Conservation (phyloP, 2,329 filamentous ascomycete genomes). For the Ceratocystis alfenasii region DNA sequence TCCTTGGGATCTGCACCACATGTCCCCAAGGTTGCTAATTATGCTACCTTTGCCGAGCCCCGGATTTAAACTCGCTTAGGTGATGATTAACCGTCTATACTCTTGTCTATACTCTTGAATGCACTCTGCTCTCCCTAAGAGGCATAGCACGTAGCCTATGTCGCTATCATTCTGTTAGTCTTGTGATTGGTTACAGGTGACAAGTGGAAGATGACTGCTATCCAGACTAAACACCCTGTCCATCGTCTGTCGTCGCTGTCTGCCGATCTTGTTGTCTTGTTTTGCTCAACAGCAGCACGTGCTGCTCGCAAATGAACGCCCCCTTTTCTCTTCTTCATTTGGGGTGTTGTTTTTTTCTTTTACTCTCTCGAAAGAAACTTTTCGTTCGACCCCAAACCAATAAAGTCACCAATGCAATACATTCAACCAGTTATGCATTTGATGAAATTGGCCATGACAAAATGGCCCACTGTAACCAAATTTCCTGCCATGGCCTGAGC, state of each 20-base stretch:
- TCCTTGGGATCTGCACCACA: background rate
- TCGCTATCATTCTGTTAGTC: background rate
- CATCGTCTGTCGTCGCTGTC: background rate
- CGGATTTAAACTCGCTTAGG: background rate
- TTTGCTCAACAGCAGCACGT: no score
- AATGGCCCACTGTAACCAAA: constrained; percentile 5
- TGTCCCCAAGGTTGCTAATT: background rate
- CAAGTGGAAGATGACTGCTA: background rate
- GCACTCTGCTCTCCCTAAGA: background rate
- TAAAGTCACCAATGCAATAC: background rate
- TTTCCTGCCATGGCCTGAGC: background rate
- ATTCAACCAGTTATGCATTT: constrained; percentile 1
- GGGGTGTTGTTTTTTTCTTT: background rate
- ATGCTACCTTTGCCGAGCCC: background rate
- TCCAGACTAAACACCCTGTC: background rate
- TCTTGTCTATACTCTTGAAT: background rate
- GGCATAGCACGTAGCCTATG: background rate
- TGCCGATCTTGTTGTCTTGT: background rate
- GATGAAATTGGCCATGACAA: constrained; percentile 5
- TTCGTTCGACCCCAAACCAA: background rate
- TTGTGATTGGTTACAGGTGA: background rate
- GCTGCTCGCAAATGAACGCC: background rate
- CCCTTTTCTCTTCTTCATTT: background rate
- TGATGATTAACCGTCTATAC: background rate
- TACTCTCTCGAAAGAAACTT: background rate